A percentile compares a stretch with the other conserved stretches of the same genome.
Evolutionary conservation across 441 rosid species (phyloP).

Genomic region (Pelargonium citronellum): DNA sequence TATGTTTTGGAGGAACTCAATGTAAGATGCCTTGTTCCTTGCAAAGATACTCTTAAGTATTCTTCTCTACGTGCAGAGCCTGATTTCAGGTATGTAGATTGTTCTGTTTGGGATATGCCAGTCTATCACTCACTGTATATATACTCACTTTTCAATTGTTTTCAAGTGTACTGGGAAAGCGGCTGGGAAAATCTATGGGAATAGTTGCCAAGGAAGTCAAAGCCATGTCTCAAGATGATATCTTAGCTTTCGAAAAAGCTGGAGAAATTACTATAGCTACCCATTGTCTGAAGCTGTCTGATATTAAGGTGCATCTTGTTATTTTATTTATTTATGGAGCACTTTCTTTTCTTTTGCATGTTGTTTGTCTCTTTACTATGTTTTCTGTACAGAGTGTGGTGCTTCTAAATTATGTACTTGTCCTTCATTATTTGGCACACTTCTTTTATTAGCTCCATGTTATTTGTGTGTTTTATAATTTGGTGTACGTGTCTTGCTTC

Average conservation of each 20-base stretch:
- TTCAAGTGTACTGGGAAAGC: constrained; percentile 73
- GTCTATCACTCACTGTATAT: constrained; percentile 5
- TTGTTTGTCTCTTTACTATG: too few species aligned
- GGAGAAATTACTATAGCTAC: constrained; percentile 71
- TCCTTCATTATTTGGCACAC: background rate
- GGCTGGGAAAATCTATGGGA: constrained; percentile 94
- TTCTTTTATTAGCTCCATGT: background rate
- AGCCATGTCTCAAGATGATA: constrained; percentile 75
- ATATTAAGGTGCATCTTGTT: constrained; percentile 62
- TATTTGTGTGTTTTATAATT: background rate
- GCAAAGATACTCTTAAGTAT: constrained; percentile 77
- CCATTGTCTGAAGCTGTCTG: constrained; percentile 58
- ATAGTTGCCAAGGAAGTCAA: constrained; percentile 76
- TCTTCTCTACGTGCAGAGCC: constrained; percentile 92
- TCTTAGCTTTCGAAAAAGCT: constrained; percentile 67
- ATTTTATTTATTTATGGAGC: constrained; percentile 7
- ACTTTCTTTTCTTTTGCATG: too few species aligned
- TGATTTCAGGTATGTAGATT: constrained; percentile 68
- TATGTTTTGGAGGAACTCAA: constrained; percentile 94
- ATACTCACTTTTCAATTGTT: constrained; percentile 20
- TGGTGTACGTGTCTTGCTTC: too few species aligned
- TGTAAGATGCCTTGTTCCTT: constrained; percentile 70
- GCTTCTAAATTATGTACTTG: background rate
- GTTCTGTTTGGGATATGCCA: constrained; percentile 8
- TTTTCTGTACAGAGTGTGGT: too few species aligned